Base-by-base conservation (phyloP, 768 basidiomycete genomes). In the Leccinum longicurvipes region DNA sequence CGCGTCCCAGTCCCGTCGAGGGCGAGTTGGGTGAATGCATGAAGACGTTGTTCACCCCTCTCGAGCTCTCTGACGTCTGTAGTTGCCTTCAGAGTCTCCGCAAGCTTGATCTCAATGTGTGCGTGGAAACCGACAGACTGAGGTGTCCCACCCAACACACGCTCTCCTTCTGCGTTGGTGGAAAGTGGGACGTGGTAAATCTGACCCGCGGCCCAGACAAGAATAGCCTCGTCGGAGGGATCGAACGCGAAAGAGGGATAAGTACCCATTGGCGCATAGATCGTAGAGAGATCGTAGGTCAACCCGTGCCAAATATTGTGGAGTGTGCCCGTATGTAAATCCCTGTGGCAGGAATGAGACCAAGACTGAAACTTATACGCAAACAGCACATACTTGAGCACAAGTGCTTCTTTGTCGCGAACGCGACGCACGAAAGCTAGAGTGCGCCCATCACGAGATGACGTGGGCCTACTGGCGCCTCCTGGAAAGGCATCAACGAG, bases 191-290 rank as follows among this genome's bases (percentile, higher is more conserved):
- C 76, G 14, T 73, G 75, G 65, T 83, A 81, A 24, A 89, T 87
- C 55, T 86, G 80, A 3, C 87, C 87, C 2, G 84, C 80, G 4
- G 87, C 85, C 87, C 87, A 89, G 54, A 89, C 84, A 58, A 89
- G 76, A 51, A 89, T 71, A 23, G 65, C 67, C 21, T 62, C 59
- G 23, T 67, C 63, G 27, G 57, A 63, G 7, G 67, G 55, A 56
- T 58, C 54, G 64, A 89, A 89, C 9, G 87, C 77, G 63, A 86
- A 90, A 1, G 86, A 84, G 0, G 87, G 88, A 60, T 90, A 90
- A 39, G 87, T 90, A 11, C 87, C 86, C 86, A 89, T 89, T 0
- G 88, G 87, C 14, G 87, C 85, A 9, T 82, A 87, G 50, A 87
- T 75, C 10, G 68, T 66, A 21, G 76, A 76, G n/a, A 84, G 74